phyloP scores from a whole-genome alignment of 2,329 filamentous ascomycete genomes.

The Penicillium oxalicum region DNA sequence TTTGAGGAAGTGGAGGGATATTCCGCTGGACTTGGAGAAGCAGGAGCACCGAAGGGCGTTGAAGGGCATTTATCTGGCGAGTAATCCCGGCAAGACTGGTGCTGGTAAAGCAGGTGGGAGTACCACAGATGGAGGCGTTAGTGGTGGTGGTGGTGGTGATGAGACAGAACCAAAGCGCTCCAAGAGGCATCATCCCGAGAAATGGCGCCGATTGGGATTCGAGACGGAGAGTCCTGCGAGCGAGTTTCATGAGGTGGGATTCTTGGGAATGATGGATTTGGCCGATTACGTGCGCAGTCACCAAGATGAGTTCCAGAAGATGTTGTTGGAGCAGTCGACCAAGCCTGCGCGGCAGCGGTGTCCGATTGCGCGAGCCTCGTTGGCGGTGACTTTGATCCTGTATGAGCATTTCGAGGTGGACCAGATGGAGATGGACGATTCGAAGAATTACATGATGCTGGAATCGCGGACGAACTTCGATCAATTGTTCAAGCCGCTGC shows the following conservation, averaged over 20 bases:
- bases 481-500: constrained; percentile 74
- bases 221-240: constrained; percentile 78
- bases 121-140: too few species aligned
- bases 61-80: constrained; percentile 78
- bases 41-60: constrained; percentile 82
- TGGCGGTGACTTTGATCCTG: constrained; percentile 78
- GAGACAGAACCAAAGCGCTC: constrained; percentile 45
- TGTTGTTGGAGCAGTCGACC: constrained; percentile 80
- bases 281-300: constrained; percentile 89
- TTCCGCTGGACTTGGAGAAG: constrained; percentile 76
- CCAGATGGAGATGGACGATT: constrained; percentile 71
- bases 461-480: constrained; percentile 76
- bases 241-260: constrained; percentile 82
- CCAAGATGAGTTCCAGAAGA: constrained; percentile 86
- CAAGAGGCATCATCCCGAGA: constrained; percentile 75
- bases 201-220: constrained; percentile 90
- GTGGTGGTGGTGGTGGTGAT: constrained; percentile 28
- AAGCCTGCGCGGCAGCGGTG: constrained; percentile 67
- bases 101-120: constrained; percentile 25
- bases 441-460: constrained; percentile 65
- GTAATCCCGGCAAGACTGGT: constrained; percentile 45
- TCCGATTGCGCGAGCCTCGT: constrained; percentile 77
- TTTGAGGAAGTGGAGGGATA: constrained; percentile 79
- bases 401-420: constrained; percentile 97
- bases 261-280: constrained; percentile 94